A percentile compares a stretch with the other conserved stretches of the same genome.
Conservation (phyloP, 2,329 filamentous ascomycete genomes). For the Hyphodiscus sp. region DNA sequence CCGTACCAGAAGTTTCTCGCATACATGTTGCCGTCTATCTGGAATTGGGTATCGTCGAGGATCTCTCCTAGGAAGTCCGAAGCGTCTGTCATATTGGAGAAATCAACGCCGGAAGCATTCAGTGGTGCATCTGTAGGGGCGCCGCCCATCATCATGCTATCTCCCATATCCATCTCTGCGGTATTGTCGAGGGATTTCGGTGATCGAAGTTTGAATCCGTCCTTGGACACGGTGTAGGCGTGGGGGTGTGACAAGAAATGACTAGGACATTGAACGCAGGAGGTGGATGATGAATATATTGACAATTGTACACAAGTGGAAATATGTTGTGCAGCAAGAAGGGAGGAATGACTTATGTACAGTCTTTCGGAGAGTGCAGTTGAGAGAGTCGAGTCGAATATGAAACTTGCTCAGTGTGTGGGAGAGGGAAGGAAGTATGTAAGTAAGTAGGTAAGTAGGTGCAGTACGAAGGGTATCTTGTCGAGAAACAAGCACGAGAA, state of each 20-base stretch:
- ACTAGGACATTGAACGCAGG: neutral
- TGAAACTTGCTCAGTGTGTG: neutral
- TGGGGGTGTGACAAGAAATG: neutral
- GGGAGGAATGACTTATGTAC: neutral
- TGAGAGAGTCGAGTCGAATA: neutral
- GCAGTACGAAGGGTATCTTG: no score
- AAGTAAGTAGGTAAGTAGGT: no score
- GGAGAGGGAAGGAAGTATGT: neutral
- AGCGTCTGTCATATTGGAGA: slow-evolving; percentile 33
- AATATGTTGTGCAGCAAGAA: neutral
- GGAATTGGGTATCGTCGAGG: slow-evolving; percentile 32
- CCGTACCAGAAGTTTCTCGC: slow-evolving; percentile 36
- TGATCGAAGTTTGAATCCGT: neutral
- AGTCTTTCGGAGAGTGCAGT: neutral
- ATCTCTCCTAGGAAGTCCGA: slow-evolving; percentile 31
- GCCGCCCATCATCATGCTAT: slow-evolving; percentile 19
- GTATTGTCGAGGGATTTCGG: neutral
- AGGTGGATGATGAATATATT: neutral
- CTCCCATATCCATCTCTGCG: slow-evolving; percentile 14
- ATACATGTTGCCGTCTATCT: slow-evolving; percentile 31
- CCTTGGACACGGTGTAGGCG: neutral
- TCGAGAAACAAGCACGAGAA: neutral
- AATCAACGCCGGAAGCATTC: slow-evolving; percentile 31
- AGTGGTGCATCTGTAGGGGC: slow-evolving; percentile 21
- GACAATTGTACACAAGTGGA: neutral